Percentiles rank a stretch among this genome's conserved stretches.
Evolutionary conservation across 495 filamentous ascomycete genomes (phyloP).

Genomic region (Trichoderma gamsii): DNA sequence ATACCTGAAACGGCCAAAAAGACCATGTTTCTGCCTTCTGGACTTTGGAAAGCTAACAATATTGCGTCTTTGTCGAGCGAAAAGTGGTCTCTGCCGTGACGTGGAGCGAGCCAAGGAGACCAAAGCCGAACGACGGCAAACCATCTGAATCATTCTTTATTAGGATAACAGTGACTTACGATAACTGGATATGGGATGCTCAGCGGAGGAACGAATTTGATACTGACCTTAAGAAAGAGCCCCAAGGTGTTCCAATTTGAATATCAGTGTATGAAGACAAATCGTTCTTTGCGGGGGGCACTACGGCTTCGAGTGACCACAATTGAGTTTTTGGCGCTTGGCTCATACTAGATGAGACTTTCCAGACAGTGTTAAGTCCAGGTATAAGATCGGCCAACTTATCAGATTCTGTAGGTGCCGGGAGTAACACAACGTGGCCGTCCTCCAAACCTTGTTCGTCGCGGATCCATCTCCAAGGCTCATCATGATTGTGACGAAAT

Average conservation of each 20-base stretch:
- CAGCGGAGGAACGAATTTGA: conserved; percentile 4
- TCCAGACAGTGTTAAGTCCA: conserved; percentile 50
- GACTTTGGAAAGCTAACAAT: conserved; percentile 71
- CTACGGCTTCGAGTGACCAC: conserved; percentile 59
- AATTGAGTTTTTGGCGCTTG: conserved; percentile 65
- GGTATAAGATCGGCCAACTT: conserved; percentile 57
- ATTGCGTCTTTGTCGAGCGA: conserved; percentile 69
- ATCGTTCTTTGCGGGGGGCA: conserved; percentile 47
- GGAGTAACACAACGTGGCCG: conserved; percentile 54
- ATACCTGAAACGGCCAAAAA: conserved; percentile 74
- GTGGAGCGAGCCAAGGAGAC: conserved; percentile 79
- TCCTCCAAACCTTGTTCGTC: conserved; percentile 54
- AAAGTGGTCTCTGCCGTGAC: conserved; percentile 68
- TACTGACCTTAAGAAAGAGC: conserved; percentile 38
- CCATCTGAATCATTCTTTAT: conserved; percentile 46
- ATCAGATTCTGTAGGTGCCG: conserved; percentile 24
- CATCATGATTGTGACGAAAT: conserved; percentile 49
- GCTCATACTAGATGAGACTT: conserved; percentile 50
- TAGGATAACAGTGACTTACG: conserved; percentile 3
- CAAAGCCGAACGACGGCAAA: conserved; percentile 76
- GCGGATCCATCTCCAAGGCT: conserved; percentile 71
- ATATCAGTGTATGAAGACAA: conserved; percentile 50
- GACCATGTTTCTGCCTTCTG: conserved; percentile 72
- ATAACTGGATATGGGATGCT: neutral
- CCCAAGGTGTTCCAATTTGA: conserved; percentile 59